Evolutionary conservation across 208 protist species (phyloP).

Genomic region (Wallacemonas sp.): DNA sequence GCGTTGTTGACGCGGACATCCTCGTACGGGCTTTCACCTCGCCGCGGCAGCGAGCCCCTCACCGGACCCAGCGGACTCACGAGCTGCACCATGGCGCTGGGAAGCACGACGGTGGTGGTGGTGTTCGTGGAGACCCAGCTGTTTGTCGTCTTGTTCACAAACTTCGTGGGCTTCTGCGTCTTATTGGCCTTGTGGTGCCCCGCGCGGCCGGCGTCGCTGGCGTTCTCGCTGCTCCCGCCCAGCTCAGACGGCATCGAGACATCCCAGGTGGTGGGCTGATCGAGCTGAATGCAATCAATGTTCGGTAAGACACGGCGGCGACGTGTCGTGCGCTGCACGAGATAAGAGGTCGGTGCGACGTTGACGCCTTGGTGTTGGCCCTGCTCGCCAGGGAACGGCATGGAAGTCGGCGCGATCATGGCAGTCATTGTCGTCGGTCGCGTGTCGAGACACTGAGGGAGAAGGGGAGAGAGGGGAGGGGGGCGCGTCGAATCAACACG

Average conservation of each 20-base stretch:
- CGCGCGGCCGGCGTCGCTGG: background rate
- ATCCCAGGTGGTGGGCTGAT: slow-evolving; percentile 2
- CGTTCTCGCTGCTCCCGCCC: background rate
- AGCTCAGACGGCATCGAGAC: slow-evolving; percentile 6
- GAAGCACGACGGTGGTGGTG: slow-evolving; percentile 43
- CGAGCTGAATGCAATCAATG: slow-evolving; percentile 9
- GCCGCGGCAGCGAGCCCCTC: background rate
- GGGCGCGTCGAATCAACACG: too few relatives aligned
- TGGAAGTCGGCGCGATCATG: background rate
- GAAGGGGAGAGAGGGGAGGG: background rate
- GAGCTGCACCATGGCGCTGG: slow-evolving; percentile 29
- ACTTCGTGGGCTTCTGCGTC: slow-evolving; percentile 13
- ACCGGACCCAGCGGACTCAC: background rate
- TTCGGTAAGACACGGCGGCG: slow-evolving; percentile 6
- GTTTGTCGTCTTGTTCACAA: slow-evolving; percentile 33
- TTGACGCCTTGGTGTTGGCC: background rate
- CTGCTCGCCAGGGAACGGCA: background rate
- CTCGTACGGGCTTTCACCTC: slow-evolving; percentile 12
- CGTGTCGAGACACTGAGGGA: too few relatives aligned
- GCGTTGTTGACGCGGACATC: background rate
- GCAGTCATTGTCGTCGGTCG: background rate
- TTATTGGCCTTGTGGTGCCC: background rate
- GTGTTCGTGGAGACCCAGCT: slow-evolving; percentile 61
- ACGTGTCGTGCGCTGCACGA: slow-evolving; percentile 1
- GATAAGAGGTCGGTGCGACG: background rate